Evolutionary conservation across 139 green algal species (phyloP).

Genomic region (Chlamydomonas schloesseri): DNA sequence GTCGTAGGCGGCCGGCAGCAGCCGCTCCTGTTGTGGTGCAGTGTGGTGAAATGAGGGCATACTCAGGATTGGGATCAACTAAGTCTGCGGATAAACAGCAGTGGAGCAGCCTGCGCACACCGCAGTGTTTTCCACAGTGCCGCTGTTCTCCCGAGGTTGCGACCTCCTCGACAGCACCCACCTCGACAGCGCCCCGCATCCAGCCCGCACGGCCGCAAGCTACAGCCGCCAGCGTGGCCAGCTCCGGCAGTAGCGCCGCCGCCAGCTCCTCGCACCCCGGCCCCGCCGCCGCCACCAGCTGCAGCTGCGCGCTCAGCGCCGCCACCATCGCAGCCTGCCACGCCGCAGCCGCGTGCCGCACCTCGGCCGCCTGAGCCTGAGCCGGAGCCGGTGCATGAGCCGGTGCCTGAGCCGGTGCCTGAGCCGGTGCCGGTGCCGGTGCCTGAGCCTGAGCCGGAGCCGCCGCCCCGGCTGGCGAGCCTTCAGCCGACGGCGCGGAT

Average conservation of each 20-base stretch:
- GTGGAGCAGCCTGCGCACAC: too few relatives aligned
- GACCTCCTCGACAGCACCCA: neutral
- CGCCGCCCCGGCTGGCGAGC: too few relatives aligned
- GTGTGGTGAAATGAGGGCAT: too few relatives aligned
- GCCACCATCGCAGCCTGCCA: constrained; percentile 4
- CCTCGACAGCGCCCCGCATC: neutral
- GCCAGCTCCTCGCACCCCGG: neutral
- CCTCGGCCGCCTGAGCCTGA: neutral
- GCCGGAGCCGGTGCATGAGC: too few relatives aligned
- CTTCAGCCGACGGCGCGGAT: too few relatives aligned
- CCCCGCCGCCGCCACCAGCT: neutral
- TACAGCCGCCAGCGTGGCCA: neutral
- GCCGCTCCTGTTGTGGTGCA: neutral
- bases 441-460: too few relatives aligned
- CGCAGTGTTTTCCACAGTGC: too few relatives aligned
- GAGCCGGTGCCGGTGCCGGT: too few relatives aligned
- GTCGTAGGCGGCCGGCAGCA: constrained; percentile 14
- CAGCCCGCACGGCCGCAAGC: neutral
- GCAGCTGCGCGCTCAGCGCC: neutral
- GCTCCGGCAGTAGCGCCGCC: constrained; percentile 7
- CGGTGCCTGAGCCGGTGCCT: too few relatives aligned
- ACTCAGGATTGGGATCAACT: too few relatives aligned
- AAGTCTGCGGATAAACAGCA: too few relatives aligned
- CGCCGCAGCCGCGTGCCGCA: neutral
- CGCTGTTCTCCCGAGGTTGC: too few relatives aligned